Conservation (phyloP, 305 asterid genomes). For the Withania somnifera region DNA sequence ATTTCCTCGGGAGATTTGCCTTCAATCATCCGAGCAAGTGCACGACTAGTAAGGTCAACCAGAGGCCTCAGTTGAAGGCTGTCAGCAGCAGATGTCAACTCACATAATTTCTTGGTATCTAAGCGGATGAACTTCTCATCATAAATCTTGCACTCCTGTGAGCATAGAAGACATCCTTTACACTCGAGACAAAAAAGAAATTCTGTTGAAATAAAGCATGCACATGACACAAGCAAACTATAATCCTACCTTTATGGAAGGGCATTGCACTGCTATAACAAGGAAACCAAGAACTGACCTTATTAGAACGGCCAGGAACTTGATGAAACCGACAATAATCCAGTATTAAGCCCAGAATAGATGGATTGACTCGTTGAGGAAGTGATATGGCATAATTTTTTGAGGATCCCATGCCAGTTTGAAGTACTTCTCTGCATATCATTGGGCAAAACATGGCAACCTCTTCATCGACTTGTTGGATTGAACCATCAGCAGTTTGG, state of each 20-base stretch:
- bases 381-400: constrained; percentile 69
- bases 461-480: constrained; percentile 83
- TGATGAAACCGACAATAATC: constrained; percentile 91
- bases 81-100: constrained; percentile 49
- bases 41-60: constrained; percentile 43
- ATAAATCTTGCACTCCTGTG: constrained; percentile 32
- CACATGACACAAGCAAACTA: neutral
- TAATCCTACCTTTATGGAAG: neutral
- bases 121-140: constrained; percentile 38
- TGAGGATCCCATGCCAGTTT: constrained; percentile 74
- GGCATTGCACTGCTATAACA: neutral
- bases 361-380: constrained; percentile 75
- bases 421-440: constrained; percentile 63
- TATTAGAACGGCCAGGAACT: constrained; percentile 83
- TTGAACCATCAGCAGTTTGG: constrained; percentile 73
- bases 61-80: constrained; percentile 37
- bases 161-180: constrained; percentile 4
- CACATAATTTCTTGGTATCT: constrained; percentile 38
- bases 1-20: constrained; percentile 45
- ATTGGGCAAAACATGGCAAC: constrained; percentile 82
- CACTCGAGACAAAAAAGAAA: neutral
- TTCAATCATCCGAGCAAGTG: constrained; percentile 45
- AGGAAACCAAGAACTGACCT: constrained; percentile 29
- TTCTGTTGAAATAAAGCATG: neutral
- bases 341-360: constrained; percentile 75